phyloP scores from a whole-genome alignment of 2,329 filamentous ascomycete species.

The Sporothrix pallida region DNA sequence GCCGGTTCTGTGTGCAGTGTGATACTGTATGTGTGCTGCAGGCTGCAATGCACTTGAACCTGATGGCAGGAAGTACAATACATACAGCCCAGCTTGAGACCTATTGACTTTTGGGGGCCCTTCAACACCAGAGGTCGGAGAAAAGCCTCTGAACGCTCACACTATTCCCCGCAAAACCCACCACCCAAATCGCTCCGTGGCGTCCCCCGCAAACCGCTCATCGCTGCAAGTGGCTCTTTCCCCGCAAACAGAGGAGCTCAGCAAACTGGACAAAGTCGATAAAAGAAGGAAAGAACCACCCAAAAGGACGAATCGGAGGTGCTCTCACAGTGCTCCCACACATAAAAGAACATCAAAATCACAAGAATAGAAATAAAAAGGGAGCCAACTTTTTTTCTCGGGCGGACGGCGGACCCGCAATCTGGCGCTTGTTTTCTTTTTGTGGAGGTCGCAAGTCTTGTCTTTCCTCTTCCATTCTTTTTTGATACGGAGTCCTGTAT shows the following conservation, averaged over 20 bases:
- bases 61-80: too few species aligned
- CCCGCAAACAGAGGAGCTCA: neutral
- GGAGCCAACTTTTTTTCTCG: neutral
- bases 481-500: neutral
- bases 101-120: too few species aligned
- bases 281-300: neutral
- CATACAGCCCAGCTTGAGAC: too few species aligned
- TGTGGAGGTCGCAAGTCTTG: neutral
- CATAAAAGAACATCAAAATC: too few species aligned
- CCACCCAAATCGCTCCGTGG: neutral
- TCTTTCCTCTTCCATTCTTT: neutral
- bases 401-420: constrained; percentile 20
- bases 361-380: neutral
- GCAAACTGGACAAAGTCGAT: neutral
- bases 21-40: neutral
- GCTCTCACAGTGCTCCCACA: too few species aligned
- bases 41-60: neutral
- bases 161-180: constrained; percentile 7
- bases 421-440: neutral
- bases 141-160: neutral
- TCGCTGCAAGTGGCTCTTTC: constrained; percentile 6
- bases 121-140: neutral
- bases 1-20: too few species aligned
- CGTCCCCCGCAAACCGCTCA: neutral
- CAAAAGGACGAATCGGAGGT: neutral